Conservation (phyloP, 352 stramenopile genomes). For the Proteromonas lacertae region DNA sequence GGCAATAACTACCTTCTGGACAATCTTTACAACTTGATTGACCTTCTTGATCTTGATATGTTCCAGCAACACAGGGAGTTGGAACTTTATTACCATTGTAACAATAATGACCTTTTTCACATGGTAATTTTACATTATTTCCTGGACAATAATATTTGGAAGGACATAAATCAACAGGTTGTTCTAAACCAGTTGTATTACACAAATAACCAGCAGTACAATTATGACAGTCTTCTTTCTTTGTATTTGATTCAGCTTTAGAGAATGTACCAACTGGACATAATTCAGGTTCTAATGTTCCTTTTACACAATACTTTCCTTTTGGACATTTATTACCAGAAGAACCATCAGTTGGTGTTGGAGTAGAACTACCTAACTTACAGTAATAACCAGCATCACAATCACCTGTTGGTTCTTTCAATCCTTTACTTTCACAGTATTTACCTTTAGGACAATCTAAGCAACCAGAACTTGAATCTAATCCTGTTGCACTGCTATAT, state of each 20-base stretch:
- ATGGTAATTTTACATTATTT: slow-evolving; percentile 8
- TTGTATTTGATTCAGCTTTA: slow-evolving; percentile 7
- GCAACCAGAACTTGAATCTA: slow-evolving; percentile 13
- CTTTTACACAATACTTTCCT: not conserved
- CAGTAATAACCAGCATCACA: slow-evolving; percentile 8
- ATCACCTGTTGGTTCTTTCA: slow-evolving; percentile 2
- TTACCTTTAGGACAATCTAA: slow-evolving; percentile 8
- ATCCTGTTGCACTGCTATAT: slow-evolving; percentile 19
- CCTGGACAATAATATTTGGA: not conserved
- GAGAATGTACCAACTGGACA: not conserved
- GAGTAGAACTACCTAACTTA: not conserved
- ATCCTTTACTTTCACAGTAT: slow-evolving; percentile 10
- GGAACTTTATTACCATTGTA: slow-evolving; percentile 18
- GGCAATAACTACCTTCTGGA: slow-evolving; percentile 20
- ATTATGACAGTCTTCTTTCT: slow-evolving; percentile 17
- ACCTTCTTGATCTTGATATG: slow-evolving; percentile 7
- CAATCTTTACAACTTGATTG: slow-evolving; percentile 6
- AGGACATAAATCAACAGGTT: slow-evolving; percentile 13
- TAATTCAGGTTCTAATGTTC: not conserved
- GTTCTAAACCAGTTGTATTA: not conserved
- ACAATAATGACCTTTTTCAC: slow-evolving; percentile 38
- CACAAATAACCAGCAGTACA: slow-evolving; percentile 39
- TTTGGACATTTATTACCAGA: not conserved
- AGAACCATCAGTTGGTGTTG: not conserved
- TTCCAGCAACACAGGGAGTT: slow-evolving; percentile 15